Evolutionary conservation across 176 grass and related monocot genomes (phyloP).

Genomic region (Rhynchospora tenuis): DNA sequence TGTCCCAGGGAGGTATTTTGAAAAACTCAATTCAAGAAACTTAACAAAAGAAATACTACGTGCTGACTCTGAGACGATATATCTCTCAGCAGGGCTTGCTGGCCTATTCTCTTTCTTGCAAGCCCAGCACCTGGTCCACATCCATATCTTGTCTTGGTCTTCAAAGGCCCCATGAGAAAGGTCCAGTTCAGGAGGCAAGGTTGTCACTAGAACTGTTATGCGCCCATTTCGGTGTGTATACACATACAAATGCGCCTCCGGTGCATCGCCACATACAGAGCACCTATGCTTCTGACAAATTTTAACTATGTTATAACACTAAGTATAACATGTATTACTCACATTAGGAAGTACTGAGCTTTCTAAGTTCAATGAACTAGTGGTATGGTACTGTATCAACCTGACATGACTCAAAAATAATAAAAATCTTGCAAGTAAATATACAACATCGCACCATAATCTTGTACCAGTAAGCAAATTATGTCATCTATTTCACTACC

Average conservation of each 20-base stretch:
- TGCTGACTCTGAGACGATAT: slow-evolving; percentile 66
- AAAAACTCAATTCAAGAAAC: slow-evolving; percentile 96
- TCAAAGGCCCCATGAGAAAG: slow-evolving; percentile 30
- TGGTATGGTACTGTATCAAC: background rate
- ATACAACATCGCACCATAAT: background rate
- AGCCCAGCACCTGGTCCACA: slow-evolving; percentile 91
- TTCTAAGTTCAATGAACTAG: background rate
- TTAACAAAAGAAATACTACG: slow-evolving; percentile 83
- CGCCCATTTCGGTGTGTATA: slow-evolving; percentile 85
- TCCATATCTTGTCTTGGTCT: slow-evolving; percentile 77
- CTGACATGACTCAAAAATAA: background rate
- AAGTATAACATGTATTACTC: background rate
- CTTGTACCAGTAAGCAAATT: background rate
- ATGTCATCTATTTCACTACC: background rate
- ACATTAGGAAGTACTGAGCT: background rate
- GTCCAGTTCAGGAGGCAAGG: slow-evolving; percentile 29
- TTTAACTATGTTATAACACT: background rate
- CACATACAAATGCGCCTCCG: slow-evolving; percentile 60
- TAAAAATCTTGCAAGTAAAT: background rate
- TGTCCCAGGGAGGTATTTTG: slow-evolving; percentile 63
- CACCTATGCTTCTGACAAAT: slow-evolving; percentile 67
- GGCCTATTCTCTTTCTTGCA: slow-evolving; percentile 44
- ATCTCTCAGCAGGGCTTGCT: slow-evolving; percentile 34
- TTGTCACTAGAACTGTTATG: slow-evolving; percentile 68
- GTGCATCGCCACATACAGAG: slow-evolving; percentile 65